Percentiles rank a stretch among this genome's conserved stretches.
Evolutionary conservation across 805 yeast genomes (phyloP).

Genomic region (Vanderwaltozyma polyspora): DNA sequence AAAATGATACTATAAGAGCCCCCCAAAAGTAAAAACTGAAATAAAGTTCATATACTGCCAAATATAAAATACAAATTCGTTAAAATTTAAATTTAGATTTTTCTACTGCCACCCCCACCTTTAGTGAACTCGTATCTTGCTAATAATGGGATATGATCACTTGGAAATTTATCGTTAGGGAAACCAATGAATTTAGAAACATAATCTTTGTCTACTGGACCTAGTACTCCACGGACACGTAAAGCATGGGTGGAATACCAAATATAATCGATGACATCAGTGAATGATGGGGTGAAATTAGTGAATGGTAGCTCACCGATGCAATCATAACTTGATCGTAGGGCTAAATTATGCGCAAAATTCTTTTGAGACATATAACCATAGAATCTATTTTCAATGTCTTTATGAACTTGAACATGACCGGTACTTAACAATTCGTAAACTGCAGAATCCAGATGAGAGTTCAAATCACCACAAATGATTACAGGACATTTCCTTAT

Average conservation of each 20-base stretch:
- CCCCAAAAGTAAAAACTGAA: too few relatives aligned
- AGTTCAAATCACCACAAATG: slow-evolving; percentile 93
- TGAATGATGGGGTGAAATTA: slow-evolving; percentile 85
- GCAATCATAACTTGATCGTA: slow-evolving; percentile 75
- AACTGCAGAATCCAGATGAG: slow-evolving; percentile 79
- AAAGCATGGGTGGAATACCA: slow-evolving; percentile 85
- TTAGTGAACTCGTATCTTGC: slow-evolving; percentile 65
- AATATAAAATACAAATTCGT: too few relatives aligned
- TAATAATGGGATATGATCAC: slow-evolving; percentile 87
- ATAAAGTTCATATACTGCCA: too few relatives aligned
- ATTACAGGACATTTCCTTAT: slow-evolving; percentile 59
- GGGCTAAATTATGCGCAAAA: slow-evolving; percentile 65
- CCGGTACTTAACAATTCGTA: slow-evolving; percentile 83
- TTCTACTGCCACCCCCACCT: slow-evolving; percentile 10
- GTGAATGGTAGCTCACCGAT: slow-evolving; percentile 91
- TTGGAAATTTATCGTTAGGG: slow-evolving; percentile 88
- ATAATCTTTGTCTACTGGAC: slow-evolving; percentile 72
- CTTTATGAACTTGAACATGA: slow-evolving; percentile 63
- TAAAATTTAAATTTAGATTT: too few relatives aligned
- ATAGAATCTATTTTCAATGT: slow-evolving; percentile 76
- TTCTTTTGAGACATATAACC: slow-evolving; percentile 88
- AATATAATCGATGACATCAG: slow-evolving; percentile 86
- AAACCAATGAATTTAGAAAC: slow-evolving; percentile 72
- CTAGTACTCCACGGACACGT: slow-evolving; percentile 75
- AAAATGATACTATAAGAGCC: too few relatives aligned